Conservation (phyloP, 2,329 filamentous ascomycete genomes). For the Dryadomyces quercus-mongolicae region DNA sequence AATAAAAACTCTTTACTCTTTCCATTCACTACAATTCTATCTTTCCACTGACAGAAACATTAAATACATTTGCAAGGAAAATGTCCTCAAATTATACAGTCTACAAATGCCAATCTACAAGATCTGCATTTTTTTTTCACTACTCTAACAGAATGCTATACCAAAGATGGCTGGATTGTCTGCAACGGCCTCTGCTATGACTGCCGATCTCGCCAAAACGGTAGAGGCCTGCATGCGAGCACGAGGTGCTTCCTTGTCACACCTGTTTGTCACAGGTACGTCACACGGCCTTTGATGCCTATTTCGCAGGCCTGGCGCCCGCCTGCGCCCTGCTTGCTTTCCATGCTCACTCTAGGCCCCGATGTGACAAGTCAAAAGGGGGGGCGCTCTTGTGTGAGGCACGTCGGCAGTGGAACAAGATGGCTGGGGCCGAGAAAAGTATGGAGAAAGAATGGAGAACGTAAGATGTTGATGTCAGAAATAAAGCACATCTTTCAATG, state of each 20-base stretch:
- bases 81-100: too few species aligned
- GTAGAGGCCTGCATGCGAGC: not conserved
- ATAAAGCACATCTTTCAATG: not conserved
- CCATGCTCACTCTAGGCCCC: not conserved
- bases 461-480: not conserved
- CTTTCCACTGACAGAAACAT: too few species aligned
- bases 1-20: too few species aligned
- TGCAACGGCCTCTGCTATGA: too few species aligned
- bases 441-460: not conserved
- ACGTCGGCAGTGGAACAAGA: not conserved
- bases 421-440: not conserved
- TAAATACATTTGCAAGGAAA: too few species aligned
- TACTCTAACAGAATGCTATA: too few species aligned
- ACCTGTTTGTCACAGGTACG: not conserved
- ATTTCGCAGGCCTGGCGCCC: not conserved
- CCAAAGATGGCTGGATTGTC: too few species aligned
- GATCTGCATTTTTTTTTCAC: too few species aligned
- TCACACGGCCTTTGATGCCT: not conserved
- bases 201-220: not conserved
- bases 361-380: not conserved
- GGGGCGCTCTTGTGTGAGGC: not conserved
- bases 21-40: too few species aligned
- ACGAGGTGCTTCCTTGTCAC: not conserved
- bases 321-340: not conserved
- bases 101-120: too few species aligned